These are phyloP conservation scores for Orbilia ellipsospora DNA, from an alignment of 2,329 filamentous ascomycete genomes.

Conservation along the genomic window DNA sequence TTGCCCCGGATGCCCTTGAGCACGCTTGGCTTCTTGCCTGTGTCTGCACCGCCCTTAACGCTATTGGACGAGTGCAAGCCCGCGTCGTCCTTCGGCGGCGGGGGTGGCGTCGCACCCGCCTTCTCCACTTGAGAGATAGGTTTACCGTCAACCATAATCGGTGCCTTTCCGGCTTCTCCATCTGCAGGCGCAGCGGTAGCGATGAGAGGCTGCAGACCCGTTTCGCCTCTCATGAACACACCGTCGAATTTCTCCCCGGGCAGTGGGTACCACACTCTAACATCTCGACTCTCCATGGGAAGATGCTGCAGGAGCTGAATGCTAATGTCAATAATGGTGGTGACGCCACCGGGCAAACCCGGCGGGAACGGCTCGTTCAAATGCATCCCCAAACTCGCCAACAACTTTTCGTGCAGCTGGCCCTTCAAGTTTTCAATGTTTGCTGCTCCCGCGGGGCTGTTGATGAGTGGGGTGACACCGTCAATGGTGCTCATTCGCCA, in stretches of 20 bases:
- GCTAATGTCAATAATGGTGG: slow-evolving; percentile 92
- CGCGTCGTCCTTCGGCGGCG: slow-evolving; percentile 39
- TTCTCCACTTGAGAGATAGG: slow-evolving; percentile 58
- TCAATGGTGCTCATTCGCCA: slow-evolving; percentile 96
- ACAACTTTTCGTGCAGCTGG: slow-evolving; percentile 75
- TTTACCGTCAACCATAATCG: slow-evolving; percentile 46
- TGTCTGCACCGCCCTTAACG: slow-evolving; percentile 63
- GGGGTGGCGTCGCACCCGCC: slow-evolving; percentile 58
- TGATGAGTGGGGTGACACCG: slow-evolving; percentile 79
- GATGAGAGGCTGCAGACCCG: slow-evolving; percentile 72
- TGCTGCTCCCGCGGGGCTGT: slow-evolving; percentile 72
- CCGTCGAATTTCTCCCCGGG: slow-evolving; percentile 78
- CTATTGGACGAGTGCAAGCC: slow-evolving; percentile 59
- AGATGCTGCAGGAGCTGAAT: slow-evolving; percentile 86
- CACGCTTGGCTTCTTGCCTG: slow-evolving; percentile 60
- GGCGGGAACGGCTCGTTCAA: slow-evolving; percentile 79
- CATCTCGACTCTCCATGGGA: slow-evolving; percentile 89
- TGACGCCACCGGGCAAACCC: slow-evolving; percentile 86
- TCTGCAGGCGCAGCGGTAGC: slow-evolving; percentile 57
- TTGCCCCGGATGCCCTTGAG: slow-evolving; percentile 59
- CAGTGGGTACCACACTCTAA: slow-evolving; percentile 84
- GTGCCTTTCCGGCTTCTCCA: slow-evolving; percentile 58
- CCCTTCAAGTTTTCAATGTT: slow-evolving; percentile 77
- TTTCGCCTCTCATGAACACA: slow-evolving; percentile 86
- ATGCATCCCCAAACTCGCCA: slow-evolving; percentile 76